These are phyloP conservation scores for Suillus hirtellus DNA, from an alignment of 768 basidiomycete species.

Conservation along the genomic window DNA sequence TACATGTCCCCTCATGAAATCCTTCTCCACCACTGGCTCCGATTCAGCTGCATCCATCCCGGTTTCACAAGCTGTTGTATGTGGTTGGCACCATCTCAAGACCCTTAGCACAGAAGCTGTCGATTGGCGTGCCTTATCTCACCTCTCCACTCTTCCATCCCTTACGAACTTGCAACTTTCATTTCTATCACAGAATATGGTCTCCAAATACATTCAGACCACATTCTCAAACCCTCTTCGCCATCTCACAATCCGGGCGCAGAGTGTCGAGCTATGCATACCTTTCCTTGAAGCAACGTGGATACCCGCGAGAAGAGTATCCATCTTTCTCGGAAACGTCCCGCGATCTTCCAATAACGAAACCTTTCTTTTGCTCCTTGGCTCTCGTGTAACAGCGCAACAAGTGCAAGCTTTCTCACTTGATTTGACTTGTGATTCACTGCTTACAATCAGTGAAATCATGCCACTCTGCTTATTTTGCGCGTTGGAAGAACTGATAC, in stretches of 20 bases:
- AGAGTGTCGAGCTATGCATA: not conserved
- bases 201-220: not conserved
- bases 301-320: not conserved
- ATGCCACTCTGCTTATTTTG: not conserved
- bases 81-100: not conserved
- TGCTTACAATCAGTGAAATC: not conserved
- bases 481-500: not conserved
- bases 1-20: not conserved
- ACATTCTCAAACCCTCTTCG: not conserved
- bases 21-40: not conserved
- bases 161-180: not conserved
- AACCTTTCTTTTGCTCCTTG: constrained; percentile 4
- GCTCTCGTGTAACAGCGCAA: not conserved
- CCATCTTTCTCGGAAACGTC: not conserved
- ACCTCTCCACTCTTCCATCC: not conserved
- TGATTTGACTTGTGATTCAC: not conserved
- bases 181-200: not conserved
- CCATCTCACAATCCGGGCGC: not conserved
- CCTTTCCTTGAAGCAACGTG: not conserved
- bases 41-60: not conserved
- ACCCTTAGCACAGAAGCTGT: not conserved
- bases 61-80: not conserved
- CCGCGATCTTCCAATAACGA: constrained; percentile 17
- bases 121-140: not conserved
- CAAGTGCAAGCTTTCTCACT: not conserved